Percentiles rank a stretch among this genome's conserved stretches.
These are phyloP conservation scores for Gaillardinia entomophila DNA, from an alignment of 805 yeast species.

Conservation along the genomic window DNA sequence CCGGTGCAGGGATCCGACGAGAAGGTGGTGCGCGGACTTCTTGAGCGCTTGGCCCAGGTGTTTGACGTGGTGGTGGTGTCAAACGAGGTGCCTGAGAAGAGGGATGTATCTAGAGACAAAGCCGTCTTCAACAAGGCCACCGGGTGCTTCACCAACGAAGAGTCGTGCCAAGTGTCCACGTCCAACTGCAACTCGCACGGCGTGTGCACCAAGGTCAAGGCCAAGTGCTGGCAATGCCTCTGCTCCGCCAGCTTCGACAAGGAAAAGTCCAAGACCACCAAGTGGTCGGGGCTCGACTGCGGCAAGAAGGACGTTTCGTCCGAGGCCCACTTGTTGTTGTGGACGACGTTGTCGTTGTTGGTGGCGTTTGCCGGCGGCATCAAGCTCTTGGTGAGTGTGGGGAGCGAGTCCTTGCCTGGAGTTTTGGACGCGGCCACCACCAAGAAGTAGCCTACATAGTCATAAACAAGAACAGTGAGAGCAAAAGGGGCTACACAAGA, in stretches of 20 bases:
- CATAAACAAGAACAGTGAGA: too few species aligned
- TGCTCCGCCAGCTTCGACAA: conserved; percentile 42
- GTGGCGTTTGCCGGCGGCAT: conserved; percentile 46
- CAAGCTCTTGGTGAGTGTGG: conserved; percentile 47
- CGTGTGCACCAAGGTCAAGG: conserved; percentile 31
- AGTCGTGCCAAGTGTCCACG: conserved; percentile 42
- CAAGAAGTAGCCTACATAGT: conserved; percentile 24
- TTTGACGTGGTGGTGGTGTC: too few species aligned
- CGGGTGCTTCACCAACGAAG: conserved; percentile 41
- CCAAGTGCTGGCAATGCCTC: conserved; percentile 45
- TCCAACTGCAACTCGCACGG: conserved; percentile 52
- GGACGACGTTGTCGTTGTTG: conserved; percentile 52
- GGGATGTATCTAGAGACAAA: too few species aligned
- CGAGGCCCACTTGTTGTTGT: conserved; percentile 62
- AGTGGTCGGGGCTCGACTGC: conserved; percentile 58
- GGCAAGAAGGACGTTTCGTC: conserved; percentile 62
- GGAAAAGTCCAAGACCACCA: conserved; percentile 39
- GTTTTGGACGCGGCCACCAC: conserved; percentile 56
- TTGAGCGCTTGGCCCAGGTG: too few species aligned
- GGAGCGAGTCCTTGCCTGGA: conserved; percentile 62
- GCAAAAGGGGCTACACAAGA: too few species aligned
- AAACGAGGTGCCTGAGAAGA: too few species aligned
- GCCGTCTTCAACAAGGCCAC: too few species aligned
- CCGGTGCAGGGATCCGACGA: too few species aligned
- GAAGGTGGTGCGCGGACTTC: too few species aligned